Conservation (phyloP, 768 basidiomycete genomes). For the Tephrocybe sp. region DNA sequence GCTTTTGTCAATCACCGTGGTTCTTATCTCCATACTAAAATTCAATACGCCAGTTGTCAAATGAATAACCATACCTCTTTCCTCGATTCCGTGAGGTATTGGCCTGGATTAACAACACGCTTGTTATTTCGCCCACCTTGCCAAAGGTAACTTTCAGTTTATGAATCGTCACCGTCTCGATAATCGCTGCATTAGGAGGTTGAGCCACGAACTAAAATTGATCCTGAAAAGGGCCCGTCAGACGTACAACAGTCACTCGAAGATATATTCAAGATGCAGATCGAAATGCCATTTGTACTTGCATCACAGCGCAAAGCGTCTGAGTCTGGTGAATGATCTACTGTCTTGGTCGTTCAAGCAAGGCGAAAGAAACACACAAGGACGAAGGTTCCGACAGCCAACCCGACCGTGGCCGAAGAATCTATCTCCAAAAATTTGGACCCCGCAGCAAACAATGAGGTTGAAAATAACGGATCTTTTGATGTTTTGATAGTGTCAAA, state of each 20-base stretch:
- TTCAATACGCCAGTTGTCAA: neutral
- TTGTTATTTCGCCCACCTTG: constrained; percentile 56
- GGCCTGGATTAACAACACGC: constrained; percentile 62
- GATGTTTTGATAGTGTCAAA: constrained; percentile 71
- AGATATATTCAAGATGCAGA: constrained; percentile 41
- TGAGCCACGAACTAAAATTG: constrained; percentile 4
- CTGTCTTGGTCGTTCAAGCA: constrained; percentile 69
- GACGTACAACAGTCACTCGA: constrained; percentile 15
- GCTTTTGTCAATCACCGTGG: neutral
- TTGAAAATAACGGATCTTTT: constrained; percentile 44
- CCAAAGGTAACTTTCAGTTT: constrained; percentile 32
- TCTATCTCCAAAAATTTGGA: constrained; percentile 19
- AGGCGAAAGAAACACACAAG: constrained; percentile 67
- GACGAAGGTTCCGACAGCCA: constrained; percentile 23
- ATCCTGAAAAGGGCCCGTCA: constrained; percentile 10
- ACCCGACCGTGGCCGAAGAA: constrained; percentile 16
- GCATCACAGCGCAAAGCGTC: constrained; percentile 48
- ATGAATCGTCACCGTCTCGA: neutral
- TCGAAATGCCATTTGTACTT: constrained; percentile 80
- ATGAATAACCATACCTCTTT: constrained; percentile 6
- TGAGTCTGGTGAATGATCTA: constrained; percentile 50
- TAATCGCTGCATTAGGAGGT: neutral
- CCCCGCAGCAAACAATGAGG: constrained; percentile 16
- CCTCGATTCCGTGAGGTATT: constrained; percentile 52
- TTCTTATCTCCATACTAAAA: neutral